A percentile compares a stretch with the other conserved stretches of the same genome.
Evolutionary conservation across 2,329 filamentous ascomycete genomes (phyloP).

Genomic region (Fusarium bulbicola): DNA sequence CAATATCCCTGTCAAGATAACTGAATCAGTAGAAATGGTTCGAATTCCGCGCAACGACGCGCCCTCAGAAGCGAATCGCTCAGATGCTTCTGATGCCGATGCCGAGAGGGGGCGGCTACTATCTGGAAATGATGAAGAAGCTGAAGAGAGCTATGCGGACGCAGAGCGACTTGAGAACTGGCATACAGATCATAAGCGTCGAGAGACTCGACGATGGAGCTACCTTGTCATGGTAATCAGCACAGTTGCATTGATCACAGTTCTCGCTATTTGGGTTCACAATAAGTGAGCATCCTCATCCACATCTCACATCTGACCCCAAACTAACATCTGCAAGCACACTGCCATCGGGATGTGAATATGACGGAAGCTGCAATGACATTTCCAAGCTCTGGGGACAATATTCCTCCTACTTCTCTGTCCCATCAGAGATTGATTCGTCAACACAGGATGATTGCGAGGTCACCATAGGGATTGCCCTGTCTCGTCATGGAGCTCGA

Average conservation of each 20-base stretch:
- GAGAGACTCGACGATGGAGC: constrained; percentile 34
- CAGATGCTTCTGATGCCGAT: constrained; percentile 20
- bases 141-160: constrained; percentile 14
- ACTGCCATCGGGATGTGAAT: constrained; percentile 37
- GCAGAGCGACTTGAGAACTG: constrained; percentile 33
- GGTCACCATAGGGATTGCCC: constrained; percentile 80
- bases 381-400: constrained; percentile 80
- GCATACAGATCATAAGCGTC: constrained; percentile 29
- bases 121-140: constrained; percentile 17
- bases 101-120: constrained; percentile 23
- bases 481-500: constrained; percentile 86
- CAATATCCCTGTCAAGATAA: constrained; percentile 24
- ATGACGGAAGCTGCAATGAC: constrained; percentile 58
- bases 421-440: constrained; percentile 71
- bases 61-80: constrained; percentile 17
- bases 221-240: constrained; percentile 35
- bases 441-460: constrained; percentile 73
- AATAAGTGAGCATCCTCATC: constrained; percentile 20
- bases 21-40: constrained; percentile 26
- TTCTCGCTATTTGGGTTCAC: constrained; percentile 32
- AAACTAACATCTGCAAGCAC: constrained; percentile 10
- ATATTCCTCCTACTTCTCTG: constrained; percentile 85
- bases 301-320: background rate
- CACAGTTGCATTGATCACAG: constrained; percentile 24
- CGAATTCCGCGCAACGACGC: constrained; percentile 20